Evolutionary conservation across 2,329 filamentous ascomycete species (phyloP), one percentile per base, ranked within the genome.

Genomic region (Epichloe glyceriae): DNA sequence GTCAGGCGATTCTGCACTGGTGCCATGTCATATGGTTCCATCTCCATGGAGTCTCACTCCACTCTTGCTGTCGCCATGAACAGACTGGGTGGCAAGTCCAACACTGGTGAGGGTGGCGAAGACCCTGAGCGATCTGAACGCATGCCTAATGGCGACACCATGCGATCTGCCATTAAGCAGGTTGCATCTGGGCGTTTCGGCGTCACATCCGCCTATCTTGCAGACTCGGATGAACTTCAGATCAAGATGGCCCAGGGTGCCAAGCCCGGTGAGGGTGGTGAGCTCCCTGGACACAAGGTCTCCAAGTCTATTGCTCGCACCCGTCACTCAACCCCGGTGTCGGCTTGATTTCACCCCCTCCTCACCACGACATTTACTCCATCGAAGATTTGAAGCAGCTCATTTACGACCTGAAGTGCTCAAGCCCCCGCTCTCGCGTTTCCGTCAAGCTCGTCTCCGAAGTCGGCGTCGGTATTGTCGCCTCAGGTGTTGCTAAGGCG

Each of bases 171-270:
- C 49, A 97, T 97, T 70, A 97, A 97, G 73, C 91, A 97, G 73
- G 87, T 97, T 61, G 91, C 91, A 43, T 95, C 89, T 44, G 91
- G 91, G 56, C 86, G 91, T 62, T 97, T 97, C 62, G 91, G 91
- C 75, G 91, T 96, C 55, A 97, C 91, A 1, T 93, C 88, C 53
- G 87, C 88, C 65, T 97, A 96, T 66, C 80, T 97, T 15, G 88
- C 90, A 47, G 91, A 97, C 67, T 88, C 91, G 17, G 91, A 97
- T 63, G 90, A 97, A 71, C 75, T 97, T 44, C 91, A 97, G 69
- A 97, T 97, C 73, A 97, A 97, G 80, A 97, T 97, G 91, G 91
- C 91, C 10, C 91, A 97, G 71, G 91, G 91, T 66, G 91, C 91
- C 55, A 97, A 97, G 79, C 91, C 91, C 51, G 91, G 91, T 70